A percentile compares a stretch with the other conserved stretches of the same genome.
phyloP scores from a whole-genome alignment of 2,329 filamentous ascomycete species.

The Calonectria henricotiae region DNA sequence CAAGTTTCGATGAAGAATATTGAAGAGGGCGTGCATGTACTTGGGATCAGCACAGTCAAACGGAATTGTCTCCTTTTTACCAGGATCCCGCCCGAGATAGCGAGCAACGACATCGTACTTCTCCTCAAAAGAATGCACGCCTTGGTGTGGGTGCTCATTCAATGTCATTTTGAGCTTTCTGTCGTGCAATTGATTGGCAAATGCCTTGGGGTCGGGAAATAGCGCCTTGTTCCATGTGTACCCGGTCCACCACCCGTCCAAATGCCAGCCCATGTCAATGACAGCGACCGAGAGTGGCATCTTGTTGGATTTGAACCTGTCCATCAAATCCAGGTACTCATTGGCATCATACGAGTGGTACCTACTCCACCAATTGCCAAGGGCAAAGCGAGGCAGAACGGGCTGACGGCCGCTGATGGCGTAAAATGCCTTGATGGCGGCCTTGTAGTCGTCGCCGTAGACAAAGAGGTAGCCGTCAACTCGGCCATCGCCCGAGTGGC shows the following conservation, averaged over 20 bases:
- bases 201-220: conserved; percentile 68
- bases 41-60: conserved; percentile 71
- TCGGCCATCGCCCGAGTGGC: conserved; percentile 64
- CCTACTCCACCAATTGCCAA: conserved; percentile 79
- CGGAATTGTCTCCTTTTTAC: conserved; percentile 65
- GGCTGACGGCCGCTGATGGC: conserved; percentile 72
- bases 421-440: conserved; percentile 70
- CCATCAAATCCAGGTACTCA: conserved; percentile 73
- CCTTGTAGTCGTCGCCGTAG: conserved; percentile 72
- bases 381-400: conserved; percentile 69
- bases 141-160: conserved; percentile 76
- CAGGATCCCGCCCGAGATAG: conserved; percentile 68
- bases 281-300: conserved; percentile 75
- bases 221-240: conserved; percentile 74
- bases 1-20: conserved; percentile 70
- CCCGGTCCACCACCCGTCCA: conserved; percentile 66
- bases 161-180: conserved; percentile 70
- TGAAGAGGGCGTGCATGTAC: conserved; percentile 74
- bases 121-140: conserved; percentile 72
- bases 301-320: conserved; percentile 66
- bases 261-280: conserved; percentile 79
- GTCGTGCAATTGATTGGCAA: conserved; percentile 68
- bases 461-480: conserved; percentile 75
- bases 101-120: conserved; percentile 70
- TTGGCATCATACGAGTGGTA: conserved; percentile 73